These are phyloP conservation scores for Wickerhamiella vanderwaltii DNA, from an alignment of 805 yeast genomes.

Conservation along the genomic window DNA sequence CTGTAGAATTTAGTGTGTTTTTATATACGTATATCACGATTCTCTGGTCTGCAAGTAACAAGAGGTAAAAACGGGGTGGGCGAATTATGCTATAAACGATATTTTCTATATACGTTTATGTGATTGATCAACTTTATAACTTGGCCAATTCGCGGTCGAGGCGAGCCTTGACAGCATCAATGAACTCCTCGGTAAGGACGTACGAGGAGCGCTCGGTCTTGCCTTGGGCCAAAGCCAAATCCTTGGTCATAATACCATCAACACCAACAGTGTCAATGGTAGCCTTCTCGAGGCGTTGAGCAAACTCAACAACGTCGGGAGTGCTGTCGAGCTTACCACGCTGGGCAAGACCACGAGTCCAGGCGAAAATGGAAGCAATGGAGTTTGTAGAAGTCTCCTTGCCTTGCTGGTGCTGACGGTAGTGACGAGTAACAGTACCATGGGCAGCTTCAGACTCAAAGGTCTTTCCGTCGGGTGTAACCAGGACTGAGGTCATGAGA, in stretches of 20 bases:
- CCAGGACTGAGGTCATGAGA: conserved; percentile 90
- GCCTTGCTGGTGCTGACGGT: conserved; percentile 90
- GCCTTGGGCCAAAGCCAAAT: conserved; percentile 81
- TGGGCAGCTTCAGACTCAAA: conserved; percentile 98
- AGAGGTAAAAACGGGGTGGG: too few species aligned
- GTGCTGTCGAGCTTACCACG: conserved; percentile 84
- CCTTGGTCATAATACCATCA: conserved; percentile 92
- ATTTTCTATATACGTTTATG: too few species aligned
- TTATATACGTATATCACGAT: too few species aligned
- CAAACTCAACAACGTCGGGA: conserved; percentile 75
- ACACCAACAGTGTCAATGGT: conserved; percentile 72
- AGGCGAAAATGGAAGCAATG: conserved; percentile 92
- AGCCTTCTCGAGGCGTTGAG: conserved; percentile 57
- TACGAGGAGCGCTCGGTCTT: conserved; percentile 69
- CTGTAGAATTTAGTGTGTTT: too few species aligned
- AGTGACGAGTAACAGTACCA: conserved; percentile 96
- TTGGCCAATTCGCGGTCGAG: conserved; percentile 29
- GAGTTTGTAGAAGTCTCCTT: conserved; percentile 96
- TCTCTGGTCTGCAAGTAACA: too few species aligned
- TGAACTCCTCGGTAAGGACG: conserved; percentile 86
- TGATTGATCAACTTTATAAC: too few species aligned
- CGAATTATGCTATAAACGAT: too few species aligned
- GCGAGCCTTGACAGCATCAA: conserved; percentile 66
- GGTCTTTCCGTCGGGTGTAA: conserved; percentile 93
- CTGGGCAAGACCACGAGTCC: conserved; percentile 89